Conservation (phyloP, 768 basidiomycete species). For the Royoungia palumana region DNA sequence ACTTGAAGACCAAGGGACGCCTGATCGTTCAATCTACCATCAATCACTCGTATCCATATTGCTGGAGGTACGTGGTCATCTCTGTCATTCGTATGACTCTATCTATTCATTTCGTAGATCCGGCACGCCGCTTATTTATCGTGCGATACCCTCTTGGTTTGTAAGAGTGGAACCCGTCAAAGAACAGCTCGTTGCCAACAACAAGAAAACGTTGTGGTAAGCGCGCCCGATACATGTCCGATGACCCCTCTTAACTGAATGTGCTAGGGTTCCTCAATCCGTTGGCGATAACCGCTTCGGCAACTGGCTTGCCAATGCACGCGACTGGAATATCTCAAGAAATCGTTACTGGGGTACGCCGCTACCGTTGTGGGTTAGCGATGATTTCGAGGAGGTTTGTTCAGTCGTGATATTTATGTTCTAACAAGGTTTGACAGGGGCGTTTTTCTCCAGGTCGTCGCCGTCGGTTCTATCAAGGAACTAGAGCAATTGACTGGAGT, state of each 20-base stretch:
- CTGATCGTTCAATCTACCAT: conserved; percentile 84
- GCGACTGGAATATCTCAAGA: conserved; percentile 99
- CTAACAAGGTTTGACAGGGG: background rate
- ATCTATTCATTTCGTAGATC: conserved; percentile 50
- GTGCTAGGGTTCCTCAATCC: conserved; percentile 80
- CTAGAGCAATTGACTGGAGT: conserved; percentile 83
- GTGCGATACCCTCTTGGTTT: conserved; percentile 96
- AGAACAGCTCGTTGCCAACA: conserved; percentile 86
- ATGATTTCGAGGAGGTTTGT: conserved; percentile 79
- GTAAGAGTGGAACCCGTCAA: conserved; percentile 82
- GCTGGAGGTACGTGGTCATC: conserved; percentile 70
- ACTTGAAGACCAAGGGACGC: conserved; percentile 80
- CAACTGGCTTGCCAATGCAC: conserved; percentile 96
- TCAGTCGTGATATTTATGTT: background rate
- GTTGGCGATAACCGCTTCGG: conserved; percentile 93
- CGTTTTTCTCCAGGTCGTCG: conserved; percentile 57
- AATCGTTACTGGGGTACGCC: conserved; percentile 99
- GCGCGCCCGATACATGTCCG: conserved; percentile 7
- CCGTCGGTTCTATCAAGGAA: conserved; percentile 83
- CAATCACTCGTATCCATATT: conserved; percentile 93
- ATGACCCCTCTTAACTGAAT: conserved; percentile 4
- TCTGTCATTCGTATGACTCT: background rate
- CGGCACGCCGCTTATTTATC: conserved; percentile 91
- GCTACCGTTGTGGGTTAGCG: conserved; percentile 93
- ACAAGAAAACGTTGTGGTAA: conserved; percentile 86